Percentiles rank a stretch among this genome's conserved stretches.
These are phyloP conservation scores for Aspergillus proliferans DNA, from an alignment of 2,329 filamentous ascomycete genomes.

Conservation along the genomic window DNA sequence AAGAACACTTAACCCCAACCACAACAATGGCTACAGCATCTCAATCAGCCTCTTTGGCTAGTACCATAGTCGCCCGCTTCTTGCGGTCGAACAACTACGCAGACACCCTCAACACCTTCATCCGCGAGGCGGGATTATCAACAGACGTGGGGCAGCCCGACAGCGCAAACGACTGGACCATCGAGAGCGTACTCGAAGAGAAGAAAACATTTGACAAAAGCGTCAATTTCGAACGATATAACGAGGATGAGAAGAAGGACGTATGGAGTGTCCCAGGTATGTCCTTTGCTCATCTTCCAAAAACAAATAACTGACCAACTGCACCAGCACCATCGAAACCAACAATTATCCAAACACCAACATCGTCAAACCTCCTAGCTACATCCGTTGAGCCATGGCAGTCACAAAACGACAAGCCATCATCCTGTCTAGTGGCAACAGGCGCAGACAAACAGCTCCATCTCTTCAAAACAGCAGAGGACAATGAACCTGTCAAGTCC, in stretches of 20 bases:
- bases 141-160: conserved; percentile 40
- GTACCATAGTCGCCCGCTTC: conserved; percentile 38
- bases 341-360: conserved; percentile 36
- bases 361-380: conserved; percentile 50
- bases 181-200: conserved; percentile 56
- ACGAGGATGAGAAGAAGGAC: conserved; percentile 36
- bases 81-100: conserved; percentile 38
- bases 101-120: conserved; percentile 53
- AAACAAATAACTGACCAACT: conserved; percentile 7
- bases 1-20: not conserved
- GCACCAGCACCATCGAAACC: conserved; percentile 42
- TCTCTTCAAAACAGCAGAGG: conserved; percentile 30
- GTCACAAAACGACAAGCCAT: conserved; percentile 8
- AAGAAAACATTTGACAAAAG: conserved; percentile 54
- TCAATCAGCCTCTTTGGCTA: conserved; percentile 16
- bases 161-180: conserved; percentile 42
- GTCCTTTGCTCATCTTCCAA: not conserved
- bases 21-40: conserved; percentile 2
- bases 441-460: conserved; percentile 46
- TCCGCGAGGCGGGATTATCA: conserved; percentile 51
- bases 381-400: conserved; percentile 39
- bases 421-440: conserved; percentile 36
- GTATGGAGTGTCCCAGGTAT: conserved; percentile 46
- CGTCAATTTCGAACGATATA: conserved; percentile 51
- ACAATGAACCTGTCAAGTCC: conserved; percentile 16